Base-by-base conservation (phyloP, 2,329 filamentous ascomycete genomes). In the Penicillium brevicompactum region DNA sequence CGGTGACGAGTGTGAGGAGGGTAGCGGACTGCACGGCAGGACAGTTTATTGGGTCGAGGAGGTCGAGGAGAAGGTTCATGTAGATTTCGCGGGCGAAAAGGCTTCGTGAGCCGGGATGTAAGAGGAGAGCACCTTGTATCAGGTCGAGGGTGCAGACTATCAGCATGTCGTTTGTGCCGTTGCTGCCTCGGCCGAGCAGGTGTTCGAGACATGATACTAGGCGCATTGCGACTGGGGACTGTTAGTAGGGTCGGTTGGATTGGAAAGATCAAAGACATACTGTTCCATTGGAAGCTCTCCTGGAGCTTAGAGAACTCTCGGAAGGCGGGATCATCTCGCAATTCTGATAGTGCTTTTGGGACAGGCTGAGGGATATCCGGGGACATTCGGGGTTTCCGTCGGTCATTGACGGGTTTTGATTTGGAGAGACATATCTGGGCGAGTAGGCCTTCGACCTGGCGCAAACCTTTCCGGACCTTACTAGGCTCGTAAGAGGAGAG, bases 261-360 rank as follows among this genome's bases (percentile, higher is more conserved):
- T 38, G 18, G 43, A 22, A 48, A 57, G 77, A 22, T 32, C 27
- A 2, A 30, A 43, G 38, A 49, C 51, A 56, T 72, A 87, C 85
- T 83, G 77, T 99, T 99, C 90, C 92, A 97, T 78, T 97, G 91
- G 71, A 99, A 99, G 2, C 92, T 91, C 70, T 97, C 92, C 74
- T 99, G 94, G 62, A 97, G 74, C 73, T 96, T 91, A 80, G 96
- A 97, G 79, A 97, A 97, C 75, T 97, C 92, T 63, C 91, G 82
- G 71, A 97, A 97, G 18, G 92, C 93, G 18, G 90, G 91, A 74
- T 97, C 94, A 60, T 87, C 84, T 48, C 84, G 83, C 59, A 97
- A 78, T 54, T 91, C 87, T 21, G 79, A 78, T 47, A 96, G 81
- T 13, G 82, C 80, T 75, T 90, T 92, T 49, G 78, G 77, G 30